Percentiles rank a stretch among this genome's conserved stretches.
Evolutionary conservation across 1,139 yeast species (phyloP).

Genomic region (Suhomyces wounanorum): DNA sequence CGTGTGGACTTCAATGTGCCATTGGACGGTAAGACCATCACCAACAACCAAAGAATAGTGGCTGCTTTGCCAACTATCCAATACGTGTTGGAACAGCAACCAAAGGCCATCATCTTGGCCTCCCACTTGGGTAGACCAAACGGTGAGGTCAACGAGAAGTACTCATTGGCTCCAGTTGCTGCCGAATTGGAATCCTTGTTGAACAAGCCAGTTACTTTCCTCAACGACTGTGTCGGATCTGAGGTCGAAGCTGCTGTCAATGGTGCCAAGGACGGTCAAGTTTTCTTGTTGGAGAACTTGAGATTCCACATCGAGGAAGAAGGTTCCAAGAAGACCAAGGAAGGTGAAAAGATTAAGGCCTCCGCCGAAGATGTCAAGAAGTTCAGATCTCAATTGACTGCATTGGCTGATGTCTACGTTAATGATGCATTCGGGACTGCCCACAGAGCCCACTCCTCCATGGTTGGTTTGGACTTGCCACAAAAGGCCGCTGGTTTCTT

Average conservation of each 20-base stretch:
- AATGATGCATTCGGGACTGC: conserved; percentile 99
- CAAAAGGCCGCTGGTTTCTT: conserved; percentile 97
- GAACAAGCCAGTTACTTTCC: conserved; percentile 68
- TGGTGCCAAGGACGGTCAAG: conserved; percentile 67
- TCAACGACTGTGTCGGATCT: conserved; percentile 83
- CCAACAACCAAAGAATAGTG: conserved; percentile 98
- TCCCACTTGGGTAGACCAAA: conserved; percentile 98
- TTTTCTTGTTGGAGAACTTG: conserved; percentile 88
- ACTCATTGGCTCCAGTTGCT: conserved; percentile 90
- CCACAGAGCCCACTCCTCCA: conserved; percentile 98
- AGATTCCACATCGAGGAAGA: conserved; percentile 98
- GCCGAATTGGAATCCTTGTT: conserved; percentile 78
- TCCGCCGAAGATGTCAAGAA: conserved; percentile 74
- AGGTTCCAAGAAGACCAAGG: conserved; percentile 70
- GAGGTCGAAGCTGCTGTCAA: conserved; percentile 80
- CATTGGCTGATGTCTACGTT: conserved; percentile 91
- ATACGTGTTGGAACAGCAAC: conserved; percentile 85
- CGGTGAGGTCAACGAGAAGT: conserved; percentile 80
- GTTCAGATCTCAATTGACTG: conserved; percentile 85
- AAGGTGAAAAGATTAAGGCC: conserved; percentile 90
- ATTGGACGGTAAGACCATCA: conserved; percentile 90
- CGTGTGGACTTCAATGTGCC: conserved; percentile 98
- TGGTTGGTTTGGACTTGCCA: conserved; percentile 92
- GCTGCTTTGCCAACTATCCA: conserved; percentile 97
- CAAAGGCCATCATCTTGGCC: conserved; percentile 87